Percentiles rank a stretch among this genome's conserved stretches.
Evolutionary conservation across 805 yeast genomes (phyloP).

Genomic region (Pichia rugopelliculosa): DNA sequence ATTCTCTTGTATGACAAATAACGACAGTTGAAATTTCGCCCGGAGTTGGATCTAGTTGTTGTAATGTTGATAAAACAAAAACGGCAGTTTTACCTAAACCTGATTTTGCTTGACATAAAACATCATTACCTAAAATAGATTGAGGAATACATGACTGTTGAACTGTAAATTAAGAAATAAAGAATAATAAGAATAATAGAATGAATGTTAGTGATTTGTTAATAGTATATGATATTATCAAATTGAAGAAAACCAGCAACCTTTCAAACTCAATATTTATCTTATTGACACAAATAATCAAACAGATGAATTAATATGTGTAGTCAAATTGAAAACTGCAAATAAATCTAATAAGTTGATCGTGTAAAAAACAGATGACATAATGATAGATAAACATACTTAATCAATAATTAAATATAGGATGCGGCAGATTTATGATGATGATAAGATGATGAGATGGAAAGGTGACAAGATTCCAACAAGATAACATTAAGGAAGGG

Average conservation of each 20-base stretch:
- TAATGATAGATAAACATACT: too few species aligned
- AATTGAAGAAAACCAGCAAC: not conserved
- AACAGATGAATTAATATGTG: not conserved
- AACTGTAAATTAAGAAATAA: conserved; percentile 37
- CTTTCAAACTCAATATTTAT: not conserved
- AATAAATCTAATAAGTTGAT: not conserved
- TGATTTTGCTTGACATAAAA: conserved; percentile 97
- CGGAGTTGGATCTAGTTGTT: conserved; percentile 94
- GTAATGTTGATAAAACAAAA: conserved; percentile 89
- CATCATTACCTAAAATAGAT: conserved; percentile 95
- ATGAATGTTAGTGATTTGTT: conserved; percentile 8
- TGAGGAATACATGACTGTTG: conserved; percentile 98
- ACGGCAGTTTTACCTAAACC: conserved; percentile 99
- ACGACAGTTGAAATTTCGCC: conserved; percentile 95
- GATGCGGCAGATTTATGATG: not conserved
- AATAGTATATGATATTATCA: not conserved
- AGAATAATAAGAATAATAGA: not conserved
- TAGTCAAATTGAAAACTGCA: not conserved
- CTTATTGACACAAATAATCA: not conserved
- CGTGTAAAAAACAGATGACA: too few species aligned
- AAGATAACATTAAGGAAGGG: not conserved
- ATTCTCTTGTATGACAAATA: conserved; percentile 96
- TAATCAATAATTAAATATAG: too few species aligned
- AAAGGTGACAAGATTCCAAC: not conserved
- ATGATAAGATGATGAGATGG: not conserved